Conservation (phyloP, 352 stramenopile genomes). For the Phytophthora boehmeriae region DNA sequence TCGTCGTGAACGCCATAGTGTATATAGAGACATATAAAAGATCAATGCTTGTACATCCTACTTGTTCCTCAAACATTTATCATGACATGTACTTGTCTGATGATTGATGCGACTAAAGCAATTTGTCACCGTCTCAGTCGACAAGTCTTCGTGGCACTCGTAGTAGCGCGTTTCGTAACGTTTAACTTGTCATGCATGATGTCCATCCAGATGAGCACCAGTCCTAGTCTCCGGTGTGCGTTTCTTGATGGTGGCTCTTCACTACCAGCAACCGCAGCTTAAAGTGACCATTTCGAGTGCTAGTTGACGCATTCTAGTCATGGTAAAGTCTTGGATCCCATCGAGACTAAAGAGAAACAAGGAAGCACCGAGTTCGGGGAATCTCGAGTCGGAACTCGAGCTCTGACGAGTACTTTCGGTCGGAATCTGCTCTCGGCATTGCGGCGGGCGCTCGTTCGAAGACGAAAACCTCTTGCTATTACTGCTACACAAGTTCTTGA, state of each 20-base stretch:
- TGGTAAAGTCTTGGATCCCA: slow-evolving; percentile 28
- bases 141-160: neutral
- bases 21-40: neutral
- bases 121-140: neutral
- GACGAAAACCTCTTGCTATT: slow-evolving; percentile 16
- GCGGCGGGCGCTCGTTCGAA: slow-evolving; percentile 17
- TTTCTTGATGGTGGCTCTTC: neutral
- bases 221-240: too few relatives aligned
- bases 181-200: neutral
- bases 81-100: too few relatives aligned
- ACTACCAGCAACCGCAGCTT: neutral
- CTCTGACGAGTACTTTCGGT: slow-evolving; percentile 15
- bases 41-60: slow-evolving; percentile 5
- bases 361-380: slow-evolving; percentile 6
- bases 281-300: neutral
- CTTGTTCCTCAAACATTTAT: neutral
- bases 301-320: slow-evolving; percentile 2
- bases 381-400: slow-evolving; percentile 17
- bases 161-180: neutral
- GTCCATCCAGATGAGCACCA: neutral
- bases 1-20: too few relatives aligned
- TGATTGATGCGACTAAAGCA: too few relatives aligned
- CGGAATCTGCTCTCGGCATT: slow-evolving; percentile 25
- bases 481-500: neutral
- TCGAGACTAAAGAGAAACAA: slow-evolving; percentile 14